These are phyloP conservation scores for Xylaria castorea DNA, from an alignment of 495 filamentous ascomycete genomes.

Conservation along the genomic window DNA sequence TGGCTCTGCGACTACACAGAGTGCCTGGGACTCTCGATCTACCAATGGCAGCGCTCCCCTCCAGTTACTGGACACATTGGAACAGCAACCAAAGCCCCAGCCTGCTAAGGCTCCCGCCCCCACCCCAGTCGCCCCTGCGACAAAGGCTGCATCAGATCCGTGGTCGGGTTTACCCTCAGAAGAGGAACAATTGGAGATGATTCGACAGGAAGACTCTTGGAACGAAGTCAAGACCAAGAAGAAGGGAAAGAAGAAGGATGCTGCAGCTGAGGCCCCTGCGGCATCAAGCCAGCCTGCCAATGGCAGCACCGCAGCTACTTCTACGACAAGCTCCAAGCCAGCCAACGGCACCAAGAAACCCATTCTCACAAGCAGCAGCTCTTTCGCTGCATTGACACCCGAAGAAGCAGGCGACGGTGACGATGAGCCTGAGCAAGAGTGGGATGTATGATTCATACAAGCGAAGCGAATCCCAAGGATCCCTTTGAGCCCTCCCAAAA, in stretches of 20 bases:
- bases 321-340: slow-evolving; percentile 37
- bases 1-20: slow-evolving; percentile 60
- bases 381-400: slow-evolving; percentile 56
- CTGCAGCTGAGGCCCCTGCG: slow-evolving; percentile 31
- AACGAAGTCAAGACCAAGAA: slow-evolving; percentile 77
- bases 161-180: slow-evolving; percentile 75
- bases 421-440: slow-evolving; percentile 52
- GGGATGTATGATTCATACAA: slow-evolving; percentile 51
- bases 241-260: slow-evolving; percentile 54
- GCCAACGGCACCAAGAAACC: slow-evolving; percentile 44
- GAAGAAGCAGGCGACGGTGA: slow-evolving; percentile 47
- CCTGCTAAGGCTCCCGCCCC: slow-evolving; percentile 29
- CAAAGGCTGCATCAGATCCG: slow-evolving; percentile 41
- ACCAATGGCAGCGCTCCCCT: slow-evolving; percentile 53
- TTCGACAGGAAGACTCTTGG: slow-evolving; percentile 72
- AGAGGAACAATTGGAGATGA: slow-evolving; percentile 81
- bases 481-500: background rate
- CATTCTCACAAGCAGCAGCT: slow-evolving; percentile 41
- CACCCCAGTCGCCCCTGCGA: slow-evolving; percentile 33
- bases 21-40: slow-evolving; percentile 65
- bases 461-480: background rate
- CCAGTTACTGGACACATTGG: slow-evolving; percentile 79
- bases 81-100: slow-evolving; percentile 47
- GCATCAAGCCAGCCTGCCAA: slow-evolving; percentile 27
- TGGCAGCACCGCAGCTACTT: slow-evolving; percentile 30